Percentiles rank a stretch among this genome's conserved stretches.
phyloP scores from a whole-genome alignment of 768 basidiomycete species.

The Boletus tomentosulus region DNA sequence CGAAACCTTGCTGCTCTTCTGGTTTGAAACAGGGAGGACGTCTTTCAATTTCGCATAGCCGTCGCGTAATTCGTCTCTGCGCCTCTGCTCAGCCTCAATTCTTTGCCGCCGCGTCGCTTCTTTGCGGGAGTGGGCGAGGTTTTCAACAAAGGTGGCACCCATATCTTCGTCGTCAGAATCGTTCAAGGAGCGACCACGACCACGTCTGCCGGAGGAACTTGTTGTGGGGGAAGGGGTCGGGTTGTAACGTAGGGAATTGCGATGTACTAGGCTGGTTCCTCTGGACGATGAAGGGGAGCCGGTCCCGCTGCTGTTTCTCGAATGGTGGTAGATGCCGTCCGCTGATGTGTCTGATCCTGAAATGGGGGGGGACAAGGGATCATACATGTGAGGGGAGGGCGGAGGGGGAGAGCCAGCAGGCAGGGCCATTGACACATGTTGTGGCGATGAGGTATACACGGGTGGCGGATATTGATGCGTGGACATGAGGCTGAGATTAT shows the following conservation, averaged over 20 bases:
- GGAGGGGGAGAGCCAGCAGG: conserved; percentile 67
- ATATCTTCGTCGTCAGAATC: conserved; percentile 77
- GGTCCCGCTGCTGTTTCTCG: conserved; percentile 66
- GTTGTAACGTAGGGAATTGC: conserved; percentile 65
- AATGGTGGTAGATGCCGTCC: conserved; percentile 75
- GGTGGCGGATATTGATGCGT: conserved; percentile 60
- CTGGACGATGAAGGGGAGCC: conserved; percentile 78
- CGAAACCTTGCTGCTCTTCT: conserved; percentile 89
- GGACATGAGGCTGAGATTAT: conserved; percentile 62
- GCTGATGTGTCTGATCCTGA: conserved; percentile 88
- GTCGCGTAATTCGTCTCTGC: conserved; percentile 85
- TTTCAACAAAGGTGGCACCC: conserved; percentile 65
- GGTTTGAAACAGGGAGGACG: conserved; percentile 80
- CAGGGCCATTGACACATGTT: conserved; percentile 65
- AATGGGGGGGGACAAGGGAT: conserved; percentile 79
- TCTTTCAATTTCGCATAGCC: conserved; percentile 88
- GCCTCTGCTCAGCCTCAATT: conserved; percentile 86
- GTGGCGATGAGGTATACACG: conserved; percentile 59
- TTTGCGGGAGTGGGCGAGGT: conserved; percentile 72
- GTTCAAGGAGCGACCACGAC: conserved; percentile 61
- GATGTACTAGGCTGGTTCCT: conserved; percentile 72
- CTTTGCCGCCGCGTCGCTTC: conserved; percentile 81
- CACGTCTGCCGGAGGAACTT: conserved; percentile 65
- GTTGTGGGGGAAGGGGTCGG: conserved; percentile 76
- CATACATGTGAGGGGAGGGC: conserved; percentile 75